These are phyloP conservation scores for Nothophytophthora sp. DNA, from an alignment of 352 stramenopile genomes.

Conservation along the genomic window DNA sequence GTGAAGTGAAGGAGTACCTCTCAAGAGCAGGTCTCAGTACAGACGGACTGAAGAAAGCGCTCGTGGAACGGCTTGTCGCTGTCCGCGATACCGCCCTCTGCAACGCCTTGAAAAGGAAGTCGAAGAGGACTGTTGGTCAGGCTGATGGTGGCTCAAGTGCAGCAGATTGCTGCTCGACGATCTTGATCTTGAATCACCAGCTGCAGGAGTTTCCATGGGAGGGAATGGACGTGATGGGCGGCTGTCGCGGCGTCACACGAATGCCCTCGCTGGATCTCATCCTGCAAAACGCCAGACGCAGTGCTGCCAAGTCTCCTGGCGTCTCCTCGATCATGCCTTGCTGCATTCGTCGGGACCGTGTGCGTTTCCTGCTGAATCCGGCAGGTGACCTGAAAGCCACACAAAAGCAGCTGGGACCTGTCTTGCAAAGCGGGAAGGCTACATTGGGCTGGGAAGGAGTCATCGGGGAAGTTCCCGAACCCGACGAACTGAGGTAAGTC, in stretches of 20 bases:
- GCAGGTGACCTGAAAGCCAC: conserved; percentile 71
- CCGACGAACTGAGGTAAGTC: conserved; percentile 52
- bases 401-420: conserved; percentile 55
- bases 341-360: conserved; percentile 26
- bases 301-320: too few relatives aligned
- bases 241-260: conserved; percentile 48
- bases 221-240: conserved; percentile 57
- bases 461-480: conserved; percentile 46
- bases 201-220: conserved; percentile 85
- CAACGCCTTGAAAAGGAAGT: conserved; percentile 1
- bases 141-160: neutral
- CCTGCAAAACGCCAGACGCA: conserved; percentile 30
- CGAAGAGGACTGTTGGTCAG: neutral
- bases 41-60: conserved; percentile 51
- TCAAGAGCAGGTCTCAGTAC: conserved; percentile 26
- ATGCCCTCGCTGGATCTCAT: conserved; percentile 78
- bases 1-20: conserved; percentile 43
- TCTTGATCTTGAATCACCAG: conserved; percentile 65
- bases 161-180: conserved; percentile 29
- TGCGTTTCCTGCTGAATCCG: conserved; percentile 77
- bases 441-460: conserved; percentile 56
- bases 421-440: conserved; percentile 36
- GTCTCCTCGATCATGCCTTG: too few relatives aligned
- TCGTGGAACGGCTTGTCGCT: conserved; percentile 39
- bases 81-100: conserved; percentile 28